Base-by-base conservation (phyloP, 164 flowering plant genomes). In the Chimonanthus praecox region DNA sequence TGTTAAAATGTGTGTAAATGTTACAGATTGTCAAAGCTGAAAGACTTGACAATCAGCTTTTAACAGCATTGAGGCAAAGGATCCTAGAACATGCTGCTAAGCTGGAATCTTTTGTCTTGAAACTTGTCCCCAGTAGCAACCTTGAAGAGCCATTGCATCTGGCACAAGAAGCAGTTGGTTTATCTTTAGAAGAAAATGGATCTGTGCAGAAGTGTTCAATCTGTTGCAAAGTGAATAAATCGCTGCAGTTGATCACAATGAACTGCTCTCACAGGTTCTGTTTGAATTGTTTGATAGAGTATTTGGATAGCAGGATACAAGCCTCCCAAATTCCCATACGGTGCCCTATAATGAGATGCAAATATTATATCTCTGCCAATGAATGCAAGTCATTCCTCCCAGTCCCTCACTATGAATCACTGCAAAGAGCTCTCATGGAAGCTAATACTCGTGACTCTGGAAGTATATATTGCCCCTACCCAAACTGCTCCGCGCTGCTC, bases 221-320 rank as follows among this genome's bases (percentile, higher is more conserved):
- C 70, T 94, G 98, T 74, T 87, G 96, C 66, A 91, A 92, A 72
- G 92, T 89, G 71, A 89, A 84, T 77, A 85, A 80, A 61, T 77
- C 83, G 6, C 71, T 80, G 8, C 86, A 89, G 94, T 84, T 88
- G 88, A 75, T 89, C 67, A 84, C 70, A 2, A 75, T 94, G 83
- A 89, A 87, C 70, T 94, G 98, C 71, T 87, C 88, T 47, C 98
- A 94, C 83, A 88, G 83, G 70, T 92, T 94, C 80, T 94, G 98
- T 79, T 88, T 93, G 8, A 87, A 80, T 70, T 94, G 98, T 72
- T 83, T 92, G 92, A 89, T 84, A 81, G 84, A 83, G 1, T 90
- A 94, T 70, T 89, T 89, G 49, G 87, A 90, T 68, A 87, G 82
- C 61, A 89, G 86, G 78, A 72, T 94, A 47, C 82, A 84, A 64